Evolutionary conservation across 2,329 filamentous ascomycete species (phyloP).

Genomic region (Stachybotrys elegans): DNA sequence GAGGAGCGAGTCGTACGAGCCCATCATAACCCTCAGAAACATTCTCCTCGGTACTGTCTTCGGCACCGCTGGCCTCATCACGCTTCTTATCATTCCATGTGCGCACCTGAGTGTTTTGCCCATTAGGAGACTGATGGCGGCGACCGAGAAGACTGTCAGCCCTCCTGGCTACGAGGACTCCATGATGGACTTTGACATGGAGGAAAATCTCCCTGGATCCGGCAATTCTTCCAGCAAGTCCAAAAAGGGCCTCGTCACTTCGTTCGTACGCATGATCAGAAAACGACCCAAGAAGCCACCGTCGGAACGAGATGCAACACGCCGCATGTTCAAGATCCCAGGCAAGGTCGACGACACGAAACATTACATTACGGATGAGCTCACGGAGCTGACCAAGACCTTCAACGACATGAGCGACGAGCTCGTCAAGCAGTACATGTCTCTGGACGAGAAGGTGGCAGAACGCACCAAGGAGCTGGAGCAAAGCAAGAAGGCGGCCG

Average conservation of each 20-base stretch:
- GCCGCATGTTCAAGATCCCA: slow-evolving; percentile 74
- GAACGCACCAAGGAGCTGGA: slow-evolving; percentile 81
- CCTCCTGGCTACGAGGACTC: slow-evolving; percentile 56
- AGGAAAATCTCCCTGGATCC: slow-evolving; percentile 38
- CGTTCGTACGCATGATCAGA: slow-evolving; percentile 30
- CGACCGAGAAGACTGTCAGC: slow-evolving; percentile 68
- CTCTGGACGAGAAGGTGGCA: slow-evolving; percentile 77
- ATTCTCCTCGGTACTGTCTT: slow-evolving; percentile 84
- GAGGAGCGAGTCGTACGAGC: slow-evolving; percentile 67
- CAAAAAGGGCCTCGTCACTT: slow-evolving; percentile 34
- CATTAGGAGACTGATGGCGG: slow-evolving; percentile 69
- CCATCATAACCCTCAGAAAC: slow-evolving; percentile 69
- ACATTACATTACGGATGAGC: slow-evolving; percentile 75
- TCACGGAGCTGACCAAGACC: slow-evolving; percentile 75
- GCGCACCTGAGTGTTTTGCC: slow-evolving; percentile 79
- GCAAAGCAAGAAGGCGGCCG: slow-evolving; percentile 84
- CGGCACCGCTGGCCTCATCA: slow-evolving; percentile 68
- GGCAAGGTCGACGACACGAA: slow-evolving; percentile 72
- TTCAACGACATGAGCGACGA: slow-evolving; percentile 96
- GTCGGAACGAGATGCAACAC: slow-evolving; percentile 32
- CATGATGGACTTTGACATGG: slow-evolving; percentile 36
- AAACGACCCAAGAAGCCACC: slow-evolving; percentile 23
- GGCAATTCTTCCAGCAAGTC: slow-evolving; percentile 39
- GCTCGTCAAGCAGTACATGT: slow-evolving; percentile 78
- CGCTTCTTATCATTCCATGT: slow-evolving; percentile 69